Base-by-base conservation (phyloP, 208 protist genomes). In the Leishmania martiniquensis region DNA sequence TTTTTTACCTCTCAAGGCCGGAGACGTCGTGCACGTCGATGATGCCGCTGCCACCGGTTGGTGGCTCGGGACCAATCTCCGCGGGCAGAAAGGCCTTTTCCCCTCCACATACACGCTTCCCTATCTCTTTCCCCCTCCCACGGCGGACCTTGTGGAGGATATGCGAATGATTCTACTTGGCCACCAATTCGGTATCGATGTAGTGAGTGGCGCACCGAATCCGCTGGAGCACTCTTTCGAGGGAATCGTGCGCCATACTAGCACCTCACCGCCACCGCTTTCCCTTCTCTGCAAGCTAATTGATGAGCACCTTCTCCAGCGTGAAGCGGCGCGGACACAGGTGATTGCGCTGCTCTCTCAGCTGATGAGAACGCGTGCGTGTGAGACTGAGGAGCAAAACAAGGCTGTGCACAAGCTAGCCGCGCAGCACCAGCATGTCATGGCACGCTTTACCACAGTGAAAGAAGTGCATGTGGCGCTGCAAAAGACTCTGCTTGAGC, bases 41-140 rank as follows among this genome's bases (percentile, higher is more conserved):
- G 92, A 94, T 34, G 76, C 84, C 20, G 85, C 94, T 52, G 68
- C 69, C 1, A 95, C 86, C 52, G 92, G 92, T 22, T 96, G 92
- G 92, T 96, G 92, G 92, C 84, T 89, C 2, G 92, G 89, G 9
- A 67, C 77, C 2, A 96, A 94, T 71, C 34, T 76, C 25, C 70
- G 76, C 2, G 87, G 86, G 0, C 77, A 74, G 25, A 89, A 87
- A 54, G 92, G 92, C 42, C 70, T 96, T 25, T 87, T 96, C 37
- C 92, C 92, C 1, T 93, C 87, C n/a, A 94, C 92, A 17, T 94
- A 90, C 75, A 87, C 87, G 5, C 70, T 80, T 39, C 85, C 86
- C 4, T 87, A 89, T 45, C 42, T 76, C 22, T 81, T 89, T 60
- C 82, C 72, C 39, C 51, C 52, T 12, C 91, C 91, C 0, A 9